A percentile compares a stretch with the other conserved stretches of the same genome.
phyloP scores from a whole-genome alignment of 148 eudicot genomes.

The Pouteria glomerata region DNA sequence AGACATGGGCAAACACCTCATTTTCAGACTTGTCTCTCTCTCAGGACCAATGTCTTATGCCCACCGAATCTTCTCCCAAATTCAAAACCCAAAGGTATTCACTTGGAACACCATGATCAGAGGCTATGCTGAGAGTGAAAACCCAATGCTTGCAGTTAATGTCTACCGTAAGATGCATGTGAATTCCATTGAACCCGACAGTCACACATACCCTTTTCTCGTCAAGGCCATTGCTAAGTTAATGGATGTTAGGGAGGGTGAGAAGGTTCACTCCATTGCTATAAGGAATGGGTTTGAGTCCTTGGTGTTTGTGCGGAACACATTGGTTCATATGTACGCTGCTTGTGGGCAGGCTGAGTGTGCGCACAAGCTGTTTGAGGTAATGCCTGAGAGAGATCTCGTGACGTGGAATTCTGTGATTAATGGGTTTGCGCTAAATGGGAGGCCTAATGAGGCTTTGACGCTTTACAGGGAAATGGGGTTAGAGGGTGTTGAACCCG shows the following conservation, averaged over 20 bases:
- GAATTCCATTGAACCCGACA: slow-evolving; percentile 38
- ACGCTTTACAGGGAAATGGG: slow-evolving; percentile 50
- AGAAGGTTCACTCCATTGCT: slow-evolving; percentile 47
- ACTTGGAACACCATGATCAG: slow-evolving; percentile 76
- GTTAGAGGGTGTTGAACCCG: slow-evolving; percentile 53
- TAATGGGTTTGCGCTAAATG: slow-evolving; percentile 69
- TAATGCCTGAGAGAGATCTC: slow-evolving; percentile 63
- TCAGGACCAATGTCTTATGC: slow-evolving; percentile 52
- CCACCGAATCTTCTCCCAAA: slow-evolving; percentile 40
- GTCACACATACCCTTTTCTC: slow-evolving; percentile 72
- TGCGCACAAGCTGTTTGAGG: slow-evolving; percentile 63
- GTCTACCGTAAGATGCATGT: slow-evolving; percentile 36
- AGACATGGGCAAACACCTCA: slow-evolving; percentile 56
- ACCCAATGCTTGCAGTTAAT: slow-evolving; percentile 43
- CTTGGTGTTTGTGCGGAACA: slow-evolving; percentile 53
- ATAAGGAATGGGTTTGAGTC: slow-evolving; percentile 51
- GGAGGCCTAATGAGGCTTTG: slow-evolving; percentile 55
- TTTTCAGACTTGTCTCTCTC: slow-evolving; percentile 55
- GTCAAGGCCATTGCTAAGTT: slow-evolving; percentile 57
- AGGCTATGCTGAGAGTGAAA: slow-evolving; percentile 67
- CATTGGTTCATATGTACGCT: slow-evolving; percentile 64
- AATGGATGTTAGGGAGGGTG: slow-evolving; percentile 48
- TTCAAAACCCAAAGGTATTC: slow-evolving; percentile 57
- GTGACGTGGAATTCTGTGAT: slow-evolving; percentile 84
- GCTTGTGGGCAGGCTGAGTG: slow-evolving; percentile 48